Evolutionary conservation across 306 rosid genomes (phyloP), one percentile per base, ranked within the genome.

Genomic region (Lablab purpureus): DNA sequence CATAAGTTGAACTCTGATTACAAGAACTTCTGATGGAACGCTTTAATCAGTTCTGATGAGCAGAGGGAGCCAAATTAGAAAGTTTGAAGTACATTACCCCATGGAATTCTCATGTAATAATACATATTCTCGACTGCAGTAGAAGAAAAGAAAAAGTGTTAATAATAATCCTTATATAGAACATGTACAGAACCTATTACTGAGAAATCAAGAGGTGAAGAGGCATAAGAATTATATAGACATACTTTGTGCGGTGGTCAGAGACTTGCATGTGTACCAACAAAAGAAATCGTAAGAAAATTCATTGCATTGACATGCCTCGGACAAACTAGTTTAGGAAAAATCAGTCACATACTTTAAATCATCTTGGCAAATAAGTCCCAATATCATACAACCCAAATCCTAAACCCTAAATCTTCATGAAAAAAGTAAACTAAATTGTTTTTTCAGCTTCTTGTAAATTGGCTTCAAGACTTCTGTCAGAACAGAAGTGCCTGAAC

Each of bases 101-200:
- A 81, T 66, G 0, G 99, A 95, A 83, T 93, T 93, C 90, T 95
- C 97, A 17, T 95, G 99, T 81, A 95, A 84, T 37, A 95, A 70
- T 12, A 95, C 99, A 84, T 95, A 95, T 81, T 95, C 99, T 78
- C 98, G 99, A 89, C 99, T 95, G 90, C 88, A 91, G 81, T 81
- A 40, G 11, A 68, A 68, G 68, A 43, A 15, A 68, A 68, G 68
- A 43, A 15, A 64, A 43, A 12, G n/a, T 7, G 28, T 74, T 17
- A 54, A 55, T 15, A 66, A 32, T 27, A 75, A 18, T 59, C 60
- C 23, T 54, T 12, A 67, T 32, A 59, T n/a, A 66, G 13, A 59
- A 59, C 4, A 30, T 65, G 14, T 51, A 40, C 41, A 60, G 36
- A 73, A 67, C 9, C 23, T 7, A 43, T 43, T 21, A 43, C 54